Conservation (phyloP, 768 basidiomycete genomes). For the Boletales sp. region DNA sequence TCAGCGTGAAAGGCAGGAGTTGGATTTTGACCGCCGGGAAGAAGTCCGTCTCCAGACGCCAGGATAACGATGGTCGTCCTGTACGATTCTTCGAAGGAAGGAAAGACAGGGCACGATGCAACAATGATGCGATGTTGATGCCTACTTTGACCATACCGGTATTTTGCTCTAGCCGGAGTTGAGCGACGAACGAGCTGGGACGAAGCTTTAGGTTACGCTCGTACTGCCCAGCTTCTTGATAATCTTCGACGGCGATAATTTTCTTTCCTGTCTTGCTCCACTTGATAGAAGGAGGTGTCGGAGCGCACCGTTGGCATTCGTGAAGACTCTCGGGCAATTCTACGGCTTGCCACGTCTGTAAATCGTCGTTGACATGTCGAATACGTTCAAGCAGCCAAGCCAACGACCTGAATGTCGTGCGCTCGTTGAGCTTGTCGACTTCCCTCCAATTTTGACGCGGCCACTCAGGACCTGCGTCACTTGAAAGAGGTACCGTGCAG, state of each 20-base stretch:
- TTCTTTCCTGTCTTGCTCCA: constrained; percentile 66
- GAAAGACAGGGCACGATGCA: constrained; percentile 82
- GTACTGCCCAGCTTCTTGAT: constrained; percentile 82
- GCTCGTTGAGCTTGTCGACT: constrained; percentile 84
- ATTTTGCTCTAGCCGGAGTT: constrained; percentile 63
- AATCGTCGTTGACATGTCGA: constrained; percentile 64
- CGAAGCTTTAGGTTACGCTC: constrained; percentile 85
- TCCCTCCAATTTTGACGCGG: constrained; percentile 68
- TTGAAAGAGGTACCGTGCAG: constrained; percentile 68
- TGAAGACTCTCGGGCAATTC: constrained; percentile 41
- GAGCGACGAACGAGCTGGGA: constrained; percentile 83
- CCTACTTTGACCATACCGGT: constrained; percentile 77
- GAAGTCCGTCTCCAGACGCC: constrained; percentile 82
- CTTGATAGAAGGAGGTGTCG: constrained; percentile 65
- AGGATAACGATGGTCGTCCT: constrained; percentile 54
- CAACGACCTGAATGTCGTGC: constrained; percentile 71
- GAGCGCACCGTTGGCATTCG: constrained; percentile 80
- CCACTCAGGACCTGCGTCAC: constrained; percentile 78
- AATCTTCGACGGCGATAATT: constrained; percentile 74
- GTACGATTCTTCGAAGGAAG: constrained; percentile 57
- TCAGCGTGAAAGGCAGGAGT: constrained; percentile 63
- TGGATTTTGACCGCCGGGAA: constrained; percentile 56
- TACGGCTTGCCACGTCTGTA: constrained; percentile 65
- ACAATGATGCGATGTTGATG: constrained; percentile 80
- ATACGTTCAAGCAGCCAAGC: constrained; percentile 89